Evolutionary conservation across 768 basidiomycete genomes (phyloP).

Genomic region (Gloeophyllum trabeum): DNA sequence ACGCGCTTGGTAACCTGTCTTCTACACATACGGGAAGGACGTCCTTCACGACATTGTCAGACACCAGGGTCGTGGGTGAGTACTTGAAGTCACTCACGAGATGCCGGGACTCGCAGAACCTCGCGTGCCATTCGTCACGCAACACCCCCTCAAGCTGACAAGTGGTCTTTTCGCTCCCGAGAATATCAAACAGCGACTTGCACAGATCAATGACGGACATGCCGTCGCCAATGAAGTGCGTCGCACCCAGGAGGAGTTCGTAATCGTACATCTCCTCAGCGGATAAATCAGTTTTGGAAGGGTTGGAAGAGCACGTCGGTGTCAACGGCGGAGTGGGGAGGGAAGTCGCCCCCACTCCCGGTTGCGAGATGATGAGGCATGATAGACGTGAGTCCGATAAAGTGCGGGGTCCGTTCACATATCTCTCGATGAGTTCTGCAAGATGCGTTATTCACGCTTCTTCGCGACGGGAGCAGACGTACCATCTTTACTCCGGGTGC

Average conservation of each 20-base stretch:
- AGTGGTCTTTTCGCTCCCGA: conserved; percentile 26
- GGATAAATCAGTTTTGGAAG: neutral
- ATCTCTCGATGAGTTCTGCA: conserved; percentile 55
- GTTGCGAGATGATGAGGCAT: conserved; percentile 42
- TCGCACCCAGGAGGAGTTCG: conserved; percentile 63
- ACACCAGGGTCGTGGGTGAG: too few species aligned
- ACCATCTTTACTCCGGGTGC: conserved; percentile 39
- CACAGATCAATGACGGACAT: conserved; percentile 79
- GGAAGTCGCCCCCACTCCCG: neutral
- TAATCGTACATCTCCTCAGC: conserved; percentile 19
- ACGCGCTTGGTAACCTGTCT: neutral
- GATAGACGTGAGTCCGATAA: conserved; percentile 59
- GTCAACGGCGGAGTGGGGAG: neutral
- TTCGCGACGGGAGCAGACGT: too few species aligned
- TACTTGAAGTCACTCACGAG: too few species aligned
- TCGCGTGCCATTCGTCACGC: conserved; percentile 20
- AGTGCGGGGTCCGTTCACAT: conserved; percentile 70
- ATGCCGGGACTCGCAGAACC: too few species aligned
- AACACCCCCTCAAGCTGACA: conserved; percentile 18
- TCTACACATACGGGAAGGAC: neutral
- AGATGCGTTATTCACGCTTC: too few species aligned
- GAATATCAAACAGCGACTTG: conserved; percentile 65
- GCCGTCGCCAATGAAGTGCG: conserved; percentile 80
- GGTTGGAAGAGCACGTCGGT: neutral
- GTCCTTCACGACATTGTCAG: conserved; percentile 25